Conservation (phyloP, 495 filamentous ascomycete genomes). For the Penicillium ucsense region DNA sequence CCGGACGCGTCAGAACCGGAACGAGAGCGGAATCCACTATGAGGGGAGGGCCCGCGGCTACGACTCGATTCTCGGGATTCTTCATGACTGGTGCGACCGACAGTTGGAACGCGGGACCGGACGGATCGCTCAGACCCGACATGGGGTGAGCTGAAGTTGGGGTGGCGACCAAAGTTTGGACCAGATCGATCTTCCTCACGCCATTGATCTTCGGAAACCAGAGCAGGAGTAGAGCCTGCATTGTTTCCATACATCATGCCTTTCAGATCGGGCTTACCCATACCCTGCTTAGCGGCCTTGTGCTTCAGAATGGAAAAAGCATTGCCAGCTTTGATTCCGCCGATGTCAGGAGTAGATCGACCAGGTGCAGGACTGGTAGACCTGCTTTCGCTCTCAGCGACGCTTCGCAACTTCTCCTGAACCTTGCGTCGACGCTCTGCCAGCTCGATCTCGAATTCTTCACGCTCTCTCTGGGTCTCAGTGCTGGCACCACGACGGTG, state of each 20-base stretch:
- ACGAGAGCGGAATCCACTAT: constrained; percentile 26
- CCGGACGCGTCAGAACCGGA: constrained; percentile 53
- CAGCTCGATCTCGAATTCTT: constrained; percentile 74
- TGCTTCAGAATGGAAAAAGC: constrained; percentile 59
- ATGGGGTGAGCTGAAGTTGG: constrained; percentile 36
- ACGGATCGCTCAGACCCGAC: constrained; percentile 24
- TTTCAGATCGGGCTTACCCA: constrained; percentile 48
- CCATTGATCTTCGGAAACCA: constrained; percentile 31
- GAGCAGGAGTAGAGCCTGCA: constrained; percentile 43
- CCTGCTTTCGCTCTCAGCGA: constrained; percentile 56
- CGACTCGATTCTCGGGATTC: constrained; percentile 33
- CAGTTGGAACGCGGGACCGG: constrained; percentile 24
- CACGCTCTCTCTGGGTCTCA: constrained; percentile 54
- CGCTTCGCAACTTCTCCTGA: constrained; percentile 69
- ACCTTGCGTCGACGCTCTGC: constrained; percentile 67
- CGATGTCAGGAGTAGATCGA: constrained; percentile 35
- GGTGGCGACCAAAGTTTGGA: constrained; percentile 25
- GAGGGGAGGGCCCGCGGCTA: constrained; percentile 30
- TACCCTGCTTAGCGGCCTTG: constrained; percentile 54
- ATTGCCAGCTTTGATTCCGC: constrained; percentile 38
- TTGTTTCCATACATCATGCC: constrained; percentile 66
- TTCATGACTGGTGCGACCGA: constrained; percentile 28
- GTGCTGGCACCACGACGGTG: constrained; percentile 47
- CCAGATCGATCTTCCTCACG: constrained; percentile 36
- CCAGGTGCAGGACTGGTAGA: constrained; percentile 41